phyloP scores from a whole-genome alignment of 2,329 filamentous ascomycete species.

The Cladophialophora carrionii region DNA sequence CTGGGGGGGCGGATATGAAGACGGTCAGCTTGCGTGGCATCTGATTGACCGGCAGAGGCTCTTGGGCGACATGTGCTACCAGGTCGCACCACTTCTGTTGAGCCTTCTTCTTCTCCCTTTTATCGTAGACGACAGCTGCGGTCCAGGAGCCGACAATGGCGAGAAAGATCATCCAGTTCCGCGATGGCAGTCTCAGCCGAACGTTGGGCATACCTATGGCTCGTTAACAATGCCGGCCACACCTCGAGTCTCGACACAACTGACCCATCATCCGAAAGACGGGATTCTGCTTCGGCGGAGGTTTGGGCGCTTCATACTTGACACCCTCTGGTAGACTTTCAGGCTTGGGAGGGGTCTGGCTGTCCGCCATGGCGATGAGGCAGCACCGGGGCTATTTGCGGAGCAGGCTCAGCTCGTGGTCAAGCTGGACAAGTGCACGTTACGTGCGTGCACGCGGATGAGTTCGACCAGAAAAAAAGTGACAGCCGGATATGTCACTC shows the following conservation, averaged over 20 bases:
- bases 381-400: background rate
- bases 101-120: constrained; percentile 80
- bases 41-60: constrained; percentile 71
- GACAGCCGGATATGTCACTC: constrained; percentile 15
- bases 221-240: constrained; percentile 25
- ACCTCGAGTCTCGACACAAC: constrained; percentile 20
- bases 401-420: background rate
- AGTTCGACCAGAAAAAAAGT: constrained; percentile 13
- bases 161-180: constrained; percentile 98
- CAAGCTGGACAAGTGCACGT: constrained; percentile 3
- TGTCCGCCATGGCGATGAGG: constrained; percentile 44
- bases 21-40: constrained; percentile 84
- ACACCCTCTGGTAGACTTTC: constrained; percentile 39
- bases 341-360: constrained; percentile 40
- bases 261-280: constrained; percentile 72
- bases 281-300: constrained; percentile 64
- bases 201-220: constrained; percentile 75
- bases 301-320: constrained; percentile 48
- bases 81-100: constrained; percentile 84
- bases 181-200: constrained; percentile 81
- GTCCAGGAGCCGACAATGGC: constrained; percentile 76
- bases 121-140: constrained; percentile 85
- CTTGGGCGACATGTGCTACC: constrained; percentile 80
- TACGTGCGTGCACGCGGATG: constrained; percentile 7
- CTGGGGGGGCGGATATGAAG: constrained; percentile 82